These are phyloP conservation scores for Epithele typhae DNA, from an alignment of 768 basidiomycete genomes.

Conservation along the genomic window DNA sequence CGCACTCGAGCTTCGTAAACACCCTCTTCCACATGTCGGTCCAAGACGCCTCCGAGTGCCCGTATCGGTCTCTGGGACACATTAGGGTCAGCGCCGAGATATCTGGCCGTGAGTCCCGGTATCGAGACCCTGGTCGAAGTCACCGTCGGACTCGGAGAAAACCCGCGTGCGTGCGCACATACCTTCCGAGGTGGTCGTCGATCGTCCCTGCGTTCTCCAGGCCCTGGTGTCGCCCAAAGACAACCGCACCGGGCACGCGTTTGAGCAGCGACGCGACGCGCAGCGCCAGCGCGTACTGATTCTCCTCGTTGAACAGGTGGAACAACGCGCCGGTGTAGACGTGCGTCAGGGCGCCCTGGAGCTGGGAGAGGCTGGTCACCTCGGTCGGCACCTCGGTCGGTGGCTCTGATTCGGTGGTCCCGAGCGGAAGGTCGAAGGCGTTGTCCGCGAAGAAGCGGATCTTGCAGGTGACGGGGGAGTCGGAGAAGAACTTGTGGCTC, in stretches of 20 bases:
- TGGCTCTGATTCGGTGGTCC: not conserved
- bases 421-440: constrained; percentile 22
- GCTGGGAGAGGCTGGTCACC: constrained; percentile 19
- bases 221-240: constrained; percentile 33
- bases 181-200: constrained; percentile 25
- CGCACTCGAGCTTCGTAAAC: constrained; percentile 21
- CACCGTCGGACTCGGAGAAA: no score
- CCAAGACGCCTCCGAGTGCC: constrained; percentile 29
- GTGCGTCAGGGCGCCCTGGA: constrained; percentile 23
- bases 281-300: constrained; percentile 28
- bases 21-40: constrained; percentile 25
- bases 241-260: constrained; percentile 18
- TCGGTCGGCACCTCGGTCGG: not conserved
- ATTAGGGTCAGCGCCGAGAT: not conserved
- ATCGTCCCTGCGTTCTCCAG: constrained; percentile 21
- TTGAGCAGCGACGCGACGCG: constrained; percentile 25
- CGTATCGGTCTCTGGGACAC: constrained; percentile 21
- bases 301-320: constrained; percentile 31
- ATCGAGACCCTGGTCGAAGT: no score
- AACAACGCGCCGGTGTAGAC: constrained; percentile 32
- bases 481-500: constrained; percentile 26
- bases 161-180: no score
- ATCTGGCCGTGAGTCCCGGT: not conserved
- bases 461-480: constrained; percentile 14
- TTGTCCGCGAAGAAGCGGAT: constrained; percentile 29